phyloP scores from a whole-genome alignment of 176 grass and related monocot genomes.

The Coix lacrymajobi region DNA sequence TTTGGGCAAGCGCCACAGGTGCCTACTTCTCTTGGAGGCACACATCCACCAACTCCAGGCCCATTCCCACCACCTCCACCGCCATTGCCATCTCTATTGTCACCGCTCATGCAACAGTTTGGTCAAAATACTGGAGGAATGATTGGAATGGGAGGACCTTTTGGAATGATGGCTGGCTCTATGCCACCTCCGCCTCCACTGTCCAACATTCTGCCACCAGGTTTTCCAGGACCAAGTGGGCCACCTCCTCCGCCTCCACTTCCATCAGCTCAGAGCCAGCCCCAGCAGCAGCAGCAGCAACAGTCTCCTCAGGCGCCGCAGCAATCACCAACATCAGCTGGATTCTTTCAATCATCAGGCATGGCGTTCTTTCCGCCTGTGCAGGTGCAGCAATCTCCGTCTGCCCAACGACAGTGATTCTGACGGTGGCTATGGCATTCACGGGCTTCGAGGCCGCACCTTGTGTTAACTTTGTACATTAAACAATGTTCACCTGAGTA shows the following conservation, averaged over 20 bases:
- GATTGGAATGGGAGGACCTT: slow-evolving; percentile 41
- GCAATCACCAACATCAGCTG: slow-evolving; percentile 39
- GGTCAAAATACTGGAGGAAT: slow-evolving; percentile 48
- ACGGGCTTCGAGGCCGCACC: slow-evolving; percentile 19
- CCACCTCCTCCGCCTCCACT: slow-evolving; percentile 41
- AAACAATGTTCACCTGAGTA: slow-evolving; percentile 24
- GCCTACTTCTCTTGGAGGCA: slow-evolving; percentile 32
- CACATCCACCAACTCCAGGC: slow-evolving; percentile 17
- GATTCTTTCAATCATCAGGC: slow-evolving; percentile 62
- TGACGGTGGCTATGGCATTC: not conserved
- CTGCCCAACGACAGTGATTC: slow-evolving; percentile 63
- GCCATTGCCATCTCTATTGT: slow-evolving; percentile 51
- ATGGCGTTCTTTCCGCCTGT: slow-evolving; percentile 65
- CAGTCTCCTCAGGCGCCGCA: slow-evolving; percentile 50
- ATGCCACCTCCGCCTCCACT: slow-evolving; percentile 56
- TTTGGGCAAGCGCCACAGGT: slow-evolving; percentile 43
- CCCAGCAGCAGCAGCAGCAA: slow-evolving; percentile 63
- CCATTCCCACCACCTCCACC: slow-evolving; percentile 56
- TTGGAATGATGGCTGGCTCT: slow-evolving; percentile 41
- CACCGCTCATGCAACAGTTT: slow-evolving; percentile 62
- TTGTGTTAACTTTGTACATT: slow-evolving; percentile 65
- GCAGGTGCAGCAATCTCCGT: slow-evolving; percentile 70
- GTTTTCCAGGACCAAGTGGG: slow-evolving; percentile 39
- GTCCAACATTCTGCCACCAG: slow-evolving; percentile 29
- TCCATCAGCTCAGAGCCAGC: slow-evolving; percentile 36